These are phyloP conservation scores for Curvularia spicifera DNA, from an alignment of 2,329 filamentous ascomycete species.

Conservation along the genomic window DNA sequence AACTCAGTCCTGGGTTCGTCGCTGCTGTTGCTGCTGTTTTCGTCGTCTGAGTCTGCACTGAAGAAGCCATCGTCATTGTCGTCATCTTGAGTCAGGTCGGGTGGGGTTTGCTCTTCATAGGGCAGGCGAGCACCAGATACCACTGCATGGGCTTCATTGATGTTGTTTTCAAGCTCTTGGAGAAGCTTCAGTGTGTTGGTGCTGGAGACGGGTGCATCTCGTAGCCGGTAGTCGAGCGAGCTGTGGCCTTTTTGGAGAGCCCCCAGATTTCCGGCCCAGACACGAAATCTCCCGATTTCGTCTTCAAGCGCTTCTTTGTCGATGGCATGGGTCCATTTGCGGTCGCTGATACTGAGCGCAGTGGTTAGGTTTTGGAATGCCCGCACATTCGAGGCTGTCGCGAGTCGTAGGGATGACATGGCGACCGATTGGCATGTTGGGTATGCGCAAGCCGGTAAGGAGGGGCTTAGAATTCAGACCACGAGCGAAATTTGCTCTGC, in stretches of 20 bases:
- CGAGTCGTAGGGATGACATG: slow-evolving; percentile 39
- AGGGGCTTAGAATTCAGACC: neutral
- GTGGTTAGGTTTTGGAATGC: slow-evolving; percentile 37
- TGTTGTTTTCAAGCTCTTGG: slow-evolving; percentile 41
- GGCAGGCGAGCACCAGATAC: slow-evolving; percentile 40
- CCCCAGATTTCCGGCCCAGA: slow-evolving; percentile 47
- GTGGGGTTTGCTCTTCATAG: slow-evolving; percentile 39
- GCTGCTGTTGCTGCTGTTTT: slow-evolving; percentile 24
- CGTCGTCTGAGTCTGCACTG: slow-evolving; percentile 37
- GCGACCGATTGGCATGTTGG: slow-evolving; percentile 20
- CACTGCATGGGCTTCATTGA: slow-evolving; percentile 36
- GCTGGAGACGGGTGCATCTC: slow-evolving; percentile 44
- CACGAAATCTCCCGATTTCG: slow-evolving; percentile 47
- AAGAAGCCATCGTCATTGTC: slow-evolving; percentile 39
- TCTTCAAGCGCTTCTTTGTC: slow-evolving; percentile 43
- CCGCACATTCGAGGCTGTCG: slow-evolving; percentile 39
- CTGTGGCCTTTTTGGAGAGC: slow-evolving; percentile 48
- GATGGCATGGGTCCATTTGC: slow-evolving; percentile 23
- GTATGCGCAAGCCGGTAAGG: neutral
- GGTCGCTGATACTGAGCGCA: slow-evolving; percentile 25
- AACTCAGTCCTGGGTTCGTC: slow-evolving; percentile 38
- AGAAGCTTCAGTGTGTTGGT: slow-evolving; percentile 45
- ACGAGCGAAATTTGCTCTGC: neutral
- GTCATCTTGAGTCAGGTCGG: slow-evolving; percentile 23
- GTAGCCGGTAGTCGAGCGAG: slow-evolving; percentile 47